Evolutionary conservation across 441 rosid genomes (phyloP).

Genomic region (Manihot esculenta): DNA sequence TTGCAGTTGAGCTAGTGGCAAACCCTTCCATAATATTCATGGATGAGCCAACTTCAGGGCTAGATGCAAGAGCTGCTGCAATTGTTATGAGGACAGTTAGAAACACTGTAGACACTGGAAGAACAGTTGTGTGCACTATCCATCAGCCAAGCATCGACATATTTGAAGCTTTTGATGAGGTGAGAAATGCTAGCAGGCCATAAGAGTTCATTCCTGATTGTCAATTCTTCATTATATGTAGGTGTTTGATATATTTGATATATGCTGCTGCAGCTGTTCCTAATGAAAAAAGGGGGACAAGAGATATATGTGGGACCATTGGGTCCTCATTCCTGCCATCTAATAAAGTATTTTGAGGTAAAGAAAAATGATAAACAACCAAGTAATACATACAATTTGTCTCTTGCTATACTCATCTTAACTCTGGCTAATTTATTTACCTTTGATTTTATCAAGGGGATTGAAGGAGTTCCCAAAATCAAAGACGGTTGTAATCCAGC

Average conservation of each 20-base stretch:
- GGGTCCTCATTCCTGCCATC: conserved; percentile 10
- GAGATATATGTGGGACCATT: conserved; percentile 19
- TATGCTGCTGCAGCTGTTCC: conserved; percentile 3
- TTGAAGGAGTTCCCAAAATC: conserved; percentile 61
- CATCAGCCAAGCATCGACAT: conserved; percentile 20
- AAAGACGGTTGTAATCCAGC: conserved; percentile 79
- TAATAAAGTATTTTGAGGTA: background rate
- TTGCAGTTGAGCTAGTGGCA: conserved; percentile 20
- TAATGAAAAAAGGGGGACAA: conserved; percentile 12
- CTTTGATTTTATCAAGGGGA: conserved; percentile 35
- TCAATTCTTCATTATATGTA: background rate
- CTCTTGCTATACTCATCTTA: background rate
- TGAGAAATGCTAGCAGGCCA: background rate
- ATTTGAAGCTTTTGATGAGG: conserved; percentile 20
- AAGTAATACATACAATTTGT: background rate
- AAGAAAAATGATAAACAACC: no score
- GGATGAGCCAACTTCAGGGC: conserved; percentile 18
- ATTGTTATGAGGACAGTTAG: conserved; percentile 20
- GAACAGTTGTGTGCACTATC: conserved; percentile 23
- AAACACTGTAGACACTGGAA: conserved; percentile 18
- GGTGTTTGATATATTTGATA: background rate
- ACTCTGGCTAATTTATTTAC: background rate
- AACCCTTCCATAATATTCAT: conserved; percentile 18
- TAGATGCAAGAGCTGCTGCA: conserved; percentile 22
- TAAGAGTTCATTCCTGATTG: no score